A percentile compares a stretch with the other conserved stretches of the same genome.
Evolutionary conservation across 73 alveolate genomes (phyloP).

Genomic region (Paramecium octaurelia): DNA sequence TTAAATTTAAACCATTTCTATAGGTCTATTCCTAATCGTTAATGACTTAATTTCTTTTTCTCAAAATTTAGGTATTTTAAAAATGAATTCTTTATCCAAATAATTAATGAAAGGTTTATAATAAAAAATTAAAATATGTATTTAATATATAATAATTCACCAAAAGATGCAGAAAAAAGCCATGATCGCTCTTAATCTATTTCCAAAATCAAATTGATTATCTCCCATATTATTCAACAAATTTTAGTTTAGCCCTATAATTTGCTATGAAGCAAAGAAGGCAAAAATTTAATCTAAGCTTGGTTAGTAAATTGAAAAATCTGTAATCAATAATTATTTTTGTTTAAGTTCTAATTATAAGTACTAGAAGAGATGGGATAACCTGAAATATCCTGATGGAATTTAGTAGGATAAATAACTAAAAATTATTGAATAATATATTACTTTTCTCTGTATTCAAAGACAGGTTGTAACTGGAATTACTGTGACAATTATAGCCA

Average conservation of each 20-base stretch:
- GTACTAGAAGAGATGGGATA: neutral
- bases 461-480: neutral
- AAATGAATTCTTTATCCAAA: too few relatives aligned
- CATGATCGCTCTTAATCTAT: neutral
- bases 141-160: neutral
- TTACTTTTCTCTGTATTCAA: neutral
- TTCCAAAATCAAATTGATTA: neutral
- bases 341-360: neutral
- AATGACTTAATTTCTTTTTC: too few relatives aligned
- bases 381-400: neutral
- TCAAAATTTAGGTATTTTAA: too few relatives aligned
- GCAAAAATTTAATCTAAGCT: neutral
- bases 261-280: neutral
- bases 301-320: neutral
- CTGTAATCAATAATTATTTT: neutral
- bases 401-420: neutral
- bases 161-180: neutral
- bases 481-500: neutral
- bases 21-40: too few relatives aligned
- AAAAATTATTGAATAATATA: neutral
- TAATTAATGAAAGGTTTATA: neutral
- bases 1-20: too few relatives aligned
- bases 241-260: neutral
- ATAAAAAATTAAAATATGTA: neutral
- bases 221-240: neutral